A percentile compares a stretch with the other conserved stretches of the same genome.
Evolutionary conservation across 2,329 filamentous ascomycete genomes (phyloP).

Genomic region (Colletotrichum tofieldiae): DNA sequence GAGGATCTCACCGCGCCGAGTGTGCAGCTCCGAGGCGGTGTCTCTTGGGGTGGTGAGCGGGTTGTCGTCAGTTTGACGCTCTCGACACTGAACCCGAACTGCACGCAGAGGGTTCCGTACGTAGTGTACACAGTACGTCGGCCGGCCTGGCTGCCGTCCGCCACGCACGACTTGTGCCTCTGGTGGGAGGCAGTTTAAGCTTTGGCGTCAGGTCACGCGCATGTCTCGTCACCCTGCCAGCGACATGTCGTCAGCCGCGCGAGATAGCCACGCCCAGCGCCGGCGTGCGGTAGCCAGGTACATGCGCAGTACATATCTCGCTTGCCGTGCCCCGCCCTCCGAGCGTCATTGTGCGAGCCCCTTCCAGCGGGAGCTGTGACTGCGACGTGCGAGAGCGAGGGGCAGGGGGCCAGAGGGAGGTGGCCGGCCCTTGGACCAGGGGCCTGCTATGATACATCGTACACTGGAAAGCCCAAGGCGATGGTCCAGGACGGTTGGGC

Average conservation of each 20-base stretch:
- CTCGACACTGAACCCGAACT: not conserved
- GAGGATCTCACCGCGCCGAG: not conserved
- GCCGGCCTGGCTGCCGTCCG: not conserved
- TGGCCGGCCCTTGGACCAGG: no score
- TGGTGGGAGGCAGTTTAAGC: conserved; percentile 29
- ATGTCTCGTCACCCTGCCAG: conserved; percentile 34
- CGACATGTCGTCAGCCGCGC: conserved; percentile 8
- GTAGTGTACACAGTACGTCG: not conserved
- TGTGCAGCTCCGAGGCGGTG: not conserved
- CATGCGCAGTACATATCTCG: conserved; percentile 18
- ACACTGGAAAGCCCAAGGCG: not conserved
- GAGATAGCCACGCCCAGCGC: not conserved
- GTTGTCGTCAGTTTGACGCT: not conserved
- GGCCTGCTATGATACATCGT: not conserved
- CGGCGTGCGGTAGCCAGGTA: conserved; percentile 30
- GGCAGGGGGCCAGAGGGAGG: not conserved
- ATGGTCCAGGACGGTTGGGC: not conserved
- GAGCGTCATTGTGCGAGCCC: conserved; percentile 31
- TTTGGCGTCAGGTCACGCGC: conserved; percentile 25
- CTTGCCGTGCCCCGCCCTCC: conserved; percentile 21
- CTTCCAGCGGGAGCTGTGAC: no score
- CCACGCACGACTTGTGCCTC: not conserved
- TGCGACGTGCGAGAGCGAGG: not conserved
- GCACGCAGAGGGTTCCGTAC: not conserved
- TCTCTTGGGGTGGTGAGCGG: no score